Base-by-base conservation (phyloP, 148 eudicot genomes). In the Beta vulgaris region DNA sequence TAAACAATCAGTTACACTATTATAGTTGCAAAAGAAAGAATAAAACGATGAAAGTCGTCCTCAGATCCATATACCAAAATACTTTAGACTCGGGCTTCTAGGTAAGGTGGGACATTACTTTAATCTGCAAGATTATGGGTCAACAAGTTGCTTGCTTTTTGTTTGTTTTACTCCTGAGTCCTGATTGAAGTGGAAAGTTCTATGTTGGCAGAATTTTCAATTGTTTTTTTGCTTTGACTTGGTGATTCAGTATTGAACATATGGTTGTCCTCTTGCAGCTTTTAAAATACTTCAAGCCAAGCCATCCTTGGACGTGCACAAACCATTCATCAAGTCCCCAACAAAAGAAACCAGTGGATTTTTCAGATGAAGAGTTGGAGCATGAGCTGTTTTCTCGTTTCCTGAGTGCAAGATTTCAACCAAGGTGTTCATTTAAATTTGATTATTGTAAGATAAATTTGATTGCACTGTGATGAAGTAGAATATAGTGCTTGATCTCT, bases 321-420 rank as follows among this genome's bases (percentile, higher is more conserved):
- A 21, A 74, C 65, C 68, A 84, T 69, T 70, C 83, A 14, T 83
- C 82, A 68, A 42, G n/a, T 42, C 58, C 77, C 5, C 13, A 34
- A 39, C 71, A 44, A 13, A 79, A 19, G 81, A 84, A 81, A 74
- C 96, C 88, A 14, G 65, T 53, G 1, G 86, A 84, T 3, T 72
- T 82, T 48, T 69, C 87, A 7, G 64, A 36, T 64, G 81, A 84
- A 43, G 81, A 83, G 68, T 63, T 87, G 76, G 92, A 91, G 77
- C 74, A 65, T 36, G 81, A 85, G 54, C 86, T 88, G 49, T 84
- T 85, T 69, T 55, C 68, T n/a, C 55, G 39, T 29, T 87, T 85
- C 64, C 63, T 84, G 59, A 70, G 68, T 32, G 71, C 89, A 4
- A 77, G 84, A 59, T 82, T 80, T 55, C 81, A 78, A 32, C 82